Conservation (phyloP, 352 stramenopile genomes). For the Peronospora tabacina region DNA sequence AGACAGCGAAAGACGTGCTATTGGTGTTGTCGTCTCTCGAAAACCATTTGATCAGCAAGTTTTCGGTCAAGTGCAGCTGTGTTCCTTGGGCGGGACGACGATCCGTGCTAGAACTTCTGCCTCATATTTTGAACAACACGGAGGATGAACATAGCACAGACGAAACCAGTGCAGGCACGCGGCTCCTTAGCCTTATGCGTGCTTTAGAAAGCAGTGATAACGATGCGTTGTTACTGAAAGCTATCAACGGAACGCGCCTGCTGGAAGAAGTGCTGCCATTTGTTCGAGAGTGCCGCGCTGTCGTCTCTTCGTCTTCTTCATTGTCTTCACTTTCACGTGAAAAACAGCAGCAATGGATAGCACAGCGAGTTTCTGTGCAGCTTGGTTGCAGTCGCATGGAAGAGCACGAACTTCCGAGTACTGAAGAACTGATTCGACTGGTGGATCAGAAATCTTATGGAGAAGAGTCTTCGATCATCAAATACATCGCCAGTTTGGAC, state of each 20-base stretch:
- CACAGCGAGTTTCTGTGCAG: constrained; percentile 20
- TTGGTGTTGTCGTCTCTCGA: constrained; percentile 35
- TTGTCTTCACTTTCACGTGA: constrained; percentile 23
- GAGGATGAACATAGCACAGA: constrained; percentile 5
- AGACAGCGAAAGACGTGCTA: constrained; percentile 31
- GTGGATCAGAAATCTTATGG: constrained; percentile 6
- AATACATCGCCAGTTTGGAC: constrained; percentile 34
- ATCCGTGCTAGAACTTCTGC: constrained; percentile 25
- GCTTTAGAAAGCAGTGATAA: neutral
- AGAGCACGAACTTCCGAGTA: constrained; percentile 15
- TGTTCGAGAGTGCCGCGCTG: constrained; percentile 20
- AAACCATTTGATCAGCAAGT: constrained; percentile 21
- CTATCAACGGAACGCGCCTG: constrained; percentile 8
- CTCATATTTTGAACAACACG: constrained; percentile 8
- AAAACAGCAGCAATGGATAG: constrained; percentile 32
- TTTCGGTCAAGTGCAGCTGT: constrained; percentile 7
- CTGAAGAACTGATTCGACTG: constrained; percentile 22
- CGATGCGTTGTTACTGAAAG: neutral
- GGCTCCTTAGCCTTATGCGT: constrained; percentile 10
- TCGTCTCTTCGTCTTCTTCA: constrained; percentile 20
- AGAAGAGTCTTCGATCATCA: constrained; percentile 25
- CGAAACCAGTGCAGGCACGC: constrained; percentile 7
- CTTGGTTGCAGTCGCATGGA: constrained; percentile 18
- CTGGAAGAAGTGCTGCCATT: constrained; percentile 24
- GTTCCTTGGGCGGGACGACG: constrained; percentile 15